Percentiles rank a stretch among this genome's conserved stretches.
Evolutionary conservation across 2,329 filamentous ascomycete genomes (phyloP).

Genomic region (Fusarium nisikadoi): DNA sequence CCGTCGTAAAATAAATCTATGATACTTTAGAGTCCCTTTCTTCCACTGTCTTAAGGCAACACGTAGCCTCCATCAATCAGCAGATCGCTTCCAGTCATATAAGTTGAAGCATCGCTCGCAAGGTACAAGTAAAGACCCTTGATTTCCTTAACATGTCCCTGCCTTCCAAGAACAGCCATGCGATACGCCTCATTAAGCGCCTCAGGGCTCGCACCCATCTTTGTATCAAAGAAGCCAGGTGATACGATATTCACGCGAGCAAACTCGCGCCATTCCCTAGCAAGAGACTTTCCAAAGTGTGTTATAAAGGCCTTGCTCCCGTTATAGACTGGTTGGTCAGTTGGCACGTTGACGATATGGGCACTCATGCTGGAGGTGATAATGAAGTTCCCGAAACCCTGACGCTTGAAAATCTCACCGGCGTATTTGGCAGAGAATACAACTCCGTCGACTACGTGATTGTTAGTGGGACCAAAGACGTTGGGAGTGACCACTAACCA

Average conservation of each 20-base stretch:
- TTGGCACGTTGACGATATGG: conserved; percentile 61
- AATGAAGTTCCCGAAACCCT: conserved; percentile 60
- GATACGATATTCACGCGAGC: conserved; percentile 65
- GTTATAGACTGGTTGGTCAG: conserved; percentile 66
- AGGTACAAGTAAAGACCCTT: conserved; percentile 68
- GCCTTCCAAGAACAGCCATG: conserved; percentile 64
- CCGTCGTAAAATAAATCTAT: neutral
- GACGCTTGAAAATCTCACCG: conserved; percentile 55
- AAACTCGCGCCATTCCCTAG: conserved; percentile 66
- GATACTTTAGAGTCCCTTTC: neutral
- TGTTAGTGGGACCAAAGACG: neutral
- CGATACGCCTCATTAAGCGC: conserved; percentile 59
- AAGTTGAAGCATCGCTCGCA: conserved; percentile 57
- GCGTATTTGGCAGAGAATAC: conserved; percentile 57
- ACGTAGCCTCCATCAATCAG: conserved; percentile 34
- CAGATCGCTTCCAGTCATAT: conserved; percentile 34
- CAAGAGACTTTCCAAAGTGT: conserved; percentile 64
- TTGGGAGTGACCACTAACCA: conserved; percentile 46
- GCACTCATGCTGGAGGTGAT: conserved; percentile 62
- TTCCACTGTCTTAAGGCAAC: neutral
- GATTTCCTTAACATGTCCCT: conserved; percentile 72
- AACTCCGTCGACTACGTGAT: conserved; percentile 57
- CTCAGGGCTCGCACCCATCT: conserved; percentile 58
- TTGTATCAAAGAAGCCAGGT: conserved; percentile 61
- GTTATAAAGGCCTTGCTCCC: conserved; percentile 64